phyloP scores from a whole-genome alignment of 129 eudicot genomes.

The Tagetes erecta region DNA sequence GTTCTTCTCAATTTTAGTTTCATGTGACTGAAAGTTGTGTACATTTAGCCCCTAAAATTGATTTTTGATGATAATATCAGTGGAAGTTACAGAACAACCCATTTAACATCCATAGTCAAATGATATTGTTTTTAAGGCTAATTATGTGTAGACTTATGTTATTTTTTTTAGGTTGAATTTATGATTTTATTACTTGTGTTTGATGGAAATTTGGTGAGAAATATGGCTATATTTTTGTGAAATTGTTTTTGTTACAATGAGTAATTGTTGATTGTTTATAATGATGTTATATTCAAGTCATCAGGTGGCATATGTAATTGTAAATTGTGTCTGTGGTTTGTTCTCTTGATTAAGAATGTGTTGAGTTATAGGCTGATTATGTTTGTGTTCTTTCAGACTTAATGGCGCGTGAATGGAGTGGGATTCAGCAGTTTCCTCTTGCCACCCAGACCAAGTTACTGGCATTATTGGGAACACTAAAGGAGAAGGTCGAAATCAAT shows the following conservation, averaged over 20 bases:
- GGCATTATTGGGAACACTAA: conserved; percentile 61
- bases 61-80: background rate
- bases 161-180: no score
- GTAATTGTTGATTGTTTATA: background rate
- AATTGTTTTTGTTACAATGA: background rate
- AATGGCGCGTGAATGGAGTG: conserved; percentile 93
- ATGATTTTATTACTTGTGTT: background rate
- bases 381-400: conserved; percentile 14
- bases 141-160: background rate
- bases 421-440: conserved; percentile 87
- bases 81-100: background rate
- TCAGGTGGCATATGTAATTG: background rate
- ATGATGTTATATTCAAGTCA: background rate
- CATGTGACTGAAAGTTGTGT: background rate
- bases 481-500: conserved; percentile 57
- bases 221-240: conserved; percentile 8
- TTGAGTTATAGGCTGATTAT: conserved; percentile 13
- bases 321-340: background rate
- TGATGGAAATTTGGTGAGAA: background rate
- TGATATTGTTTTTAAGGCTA: background rate
- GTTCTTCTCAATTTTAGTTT: background rate
- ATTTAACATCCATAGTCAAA: background rate
- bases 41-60: background rate
- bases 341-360: background rate
- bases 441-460: conserved; percentile 74